A percentile compares a stretch with the other conserved stretches of the same genome.
phyloP scores from a whole-genome alignment of 768 basidiomycete species.

The Termitomyces bulborhizus region DNA sequence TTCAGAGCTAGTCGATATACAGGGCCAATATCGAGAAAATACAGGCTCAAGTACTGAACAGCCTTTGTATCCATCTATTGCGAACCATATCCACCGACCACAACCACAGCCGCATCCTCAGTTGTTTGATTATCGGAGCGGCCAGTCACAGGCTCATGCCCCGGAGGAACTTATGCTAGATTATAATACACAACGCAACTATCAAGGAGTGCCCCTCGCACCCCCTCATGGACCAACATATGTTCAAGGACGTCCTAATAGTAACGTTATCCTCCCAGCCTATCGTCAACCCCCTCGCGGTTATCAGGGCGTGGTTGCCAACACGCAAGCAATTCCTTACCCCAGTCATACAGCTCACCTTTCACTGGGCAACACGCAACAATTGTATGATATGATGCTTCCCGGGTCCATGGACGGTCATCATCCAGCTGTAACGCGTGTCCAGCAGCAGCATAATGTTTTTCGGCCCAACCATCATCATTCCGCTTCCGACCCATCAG shows the following conservation, averaged over 20 bases:
- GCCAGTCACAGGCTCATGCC: constrained; percentile 25
- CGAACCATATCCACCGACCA: constrained; percentile 47
- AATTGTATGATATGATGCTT: constrained; percentile 77
- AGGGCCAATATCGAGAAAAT: constrained; percentile 44
- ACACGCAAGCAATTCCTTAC: constrained; percentile 49
- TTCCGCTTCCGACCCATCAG: constrained; percentile 77
- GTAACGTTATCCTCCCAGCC: constrained; percentile 35
- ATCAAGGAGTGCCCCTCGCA: constrained; percentile 24
- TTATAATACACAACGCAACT: constrained; percentile 53
- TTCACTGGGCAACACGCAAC: constrained; percentile 68
- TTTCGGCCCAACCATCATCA: constrained; percentile 77
- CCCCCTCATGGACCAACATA: constrained; percentile 37
- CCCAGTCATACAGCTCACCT: constrained; percentile 57
- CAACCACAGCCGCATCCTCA: constrained; percentile 40
- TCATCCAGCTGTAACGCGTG: constrained; percentile 60
- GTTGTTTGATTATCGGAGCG: constrained; percentile 44
- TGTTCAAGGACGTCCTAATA: constrained; percentile 46
- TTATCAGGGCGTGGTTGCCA: constrained; percentile 47
- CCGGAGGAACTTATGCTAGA: constrained; percentile 46
- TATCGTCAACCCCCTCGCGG: constrained; percentile 62
- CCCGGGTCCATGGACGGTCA: constrained; percentile 48
- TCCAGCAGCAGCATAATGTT: constrained; percentile 73
- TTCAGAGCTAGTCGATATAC: constrained; percentile 29
- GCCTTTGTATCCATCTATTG: constrained; percentile 64
- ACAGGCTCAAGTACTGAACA: constrained; percentile 34